phyloP scores from a whole-genome alignment of 2,329 filamentous ascomycete species.

The Sphaerulina populicola region DNA sequence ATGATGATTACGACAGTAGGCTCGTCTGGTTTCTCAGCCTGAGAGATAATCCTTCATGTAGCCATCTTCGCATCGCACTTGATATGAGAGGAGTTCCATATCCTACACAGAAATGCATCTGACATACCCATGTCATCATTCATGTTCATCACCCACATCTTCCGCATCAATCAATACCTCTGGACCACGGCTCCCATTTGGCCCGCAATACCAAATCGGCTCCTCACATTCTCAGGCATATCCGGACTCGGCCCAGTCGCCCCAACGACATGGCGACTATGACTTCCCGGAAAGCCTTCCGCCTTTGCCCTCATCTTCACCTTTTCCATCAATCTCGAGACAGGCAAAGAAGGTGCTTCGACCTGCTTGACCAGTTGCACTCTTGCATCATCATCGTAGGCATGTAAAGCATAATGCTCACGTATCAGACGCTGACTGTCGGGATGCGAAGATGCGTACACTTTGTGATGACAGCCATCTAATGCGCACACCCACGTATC shows the following conservation, averaged over 20 bases:
- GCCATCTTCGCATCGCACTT: too few relatives aligned
- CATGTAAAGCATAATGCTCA: slow-evolving; percentile 55
- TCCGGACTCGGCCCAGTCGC: not conserved
- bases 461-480: slow-evolving; percentile 55
- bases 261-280: not conserved
- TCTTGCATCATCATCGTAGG: slow-evolving; percentile 46
- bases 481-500: slow-evolving; percentile 60
- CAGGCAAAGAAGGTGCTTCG: slow-evolving; percentile 41
- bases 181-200: slow-evolving; percentile 1
- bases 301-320: slow-evolving; percentile 32
- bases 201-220: slow-evolving; percentile 8
- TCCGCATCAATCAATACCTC: slow-evolving; percentile 5
- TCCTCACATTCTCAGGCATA: slow-evolving; percentile 14
- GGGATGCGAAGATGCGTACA: slow-evolving; percentile 53
- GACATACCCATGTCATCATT: too few relatives aligned
- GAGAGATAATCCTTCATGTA: too few relatives aligned
- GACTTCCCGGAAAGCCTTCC: slow-evolving; percentile 18
- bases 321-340: slow-evolving; percentile 40
- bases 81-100: too few relatives aligned
- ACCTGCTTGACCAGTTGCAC: slow-evolving; percentile 50
- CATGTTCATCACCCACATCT: too few relatives aligned
- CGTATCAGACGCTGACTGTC: slow-evolving; percentile 50
- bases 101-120: too few relatives aligned
- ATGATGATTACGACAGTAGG: too few relatives aligned
- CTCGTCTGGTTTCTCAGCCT: too few relatives aligned